A percentile compares a stretch with the other conserved stretches of the same genome.
phyloP scores from a whole-genome alignment of 2,329 filamentous ascomycete genomes.

The Talaromyces rugulosus region DNA sequence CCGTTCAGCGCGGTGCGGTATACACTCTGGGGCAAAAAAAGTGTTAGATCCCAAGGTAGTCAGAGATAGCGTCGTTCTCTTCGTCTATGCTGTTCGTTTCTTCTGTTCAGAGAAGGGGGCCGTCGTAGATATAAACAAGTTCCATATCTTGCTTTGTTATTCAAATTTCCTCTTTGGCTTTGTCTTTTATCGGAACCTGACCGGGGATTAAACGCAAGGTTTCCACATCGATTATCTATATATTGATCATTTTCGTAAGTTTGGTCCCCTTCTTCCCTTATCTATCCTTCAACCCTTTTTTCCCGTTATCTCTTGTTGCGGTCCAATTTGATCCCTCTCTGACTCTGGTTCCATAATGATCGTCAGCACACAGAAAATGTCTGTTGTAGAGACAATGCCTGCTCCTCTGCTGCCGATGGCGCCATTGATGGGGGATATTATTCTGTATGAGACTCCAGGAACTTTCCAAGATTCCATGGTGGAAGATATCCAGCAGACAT shows the following conservation, averaged over 20 bases:
- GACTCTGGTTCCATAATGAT: background rate
- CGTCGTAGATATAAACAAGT: background rate
- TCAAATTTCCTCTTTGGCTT: background rate
- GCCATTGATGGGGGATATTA: constrained; percentile 1
- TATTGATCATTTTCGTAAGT: background rate
- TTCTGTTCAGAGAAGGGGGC: background rate
- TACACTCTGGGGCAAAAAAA: background rate
- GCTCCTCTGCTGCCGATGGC: constrained; percentile 4
- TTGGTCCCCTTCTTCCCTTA: background rate
- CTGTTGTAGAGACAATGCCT: constrained; percentile 5
- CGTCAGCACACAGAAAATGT: background rate
- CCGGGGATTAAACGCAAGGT: background rate
- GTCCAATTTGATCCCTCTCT: background rate
- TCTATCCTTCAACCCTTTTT: background rate
- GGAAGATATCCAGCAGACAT: background rate
- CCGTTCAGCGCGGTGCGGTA: background rate
- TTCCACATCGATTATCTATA: background rate
- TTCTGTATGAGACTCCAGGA: background rate
- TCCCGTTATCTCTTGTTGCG: background rate
- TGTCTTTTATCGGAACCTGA: background rate
- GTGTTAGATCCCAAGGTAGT: background rate
- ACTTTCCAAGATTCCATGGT: background rate
- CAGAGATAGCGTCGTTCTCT: background rate
- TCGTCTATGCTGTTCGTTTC: background rate
- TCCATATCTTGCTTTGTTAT: background rate